phyloP scores from a whole-genome alignment of 2,329 filamentous ascomycete genomes.

The Endoconidiophora polonica region DNA sequence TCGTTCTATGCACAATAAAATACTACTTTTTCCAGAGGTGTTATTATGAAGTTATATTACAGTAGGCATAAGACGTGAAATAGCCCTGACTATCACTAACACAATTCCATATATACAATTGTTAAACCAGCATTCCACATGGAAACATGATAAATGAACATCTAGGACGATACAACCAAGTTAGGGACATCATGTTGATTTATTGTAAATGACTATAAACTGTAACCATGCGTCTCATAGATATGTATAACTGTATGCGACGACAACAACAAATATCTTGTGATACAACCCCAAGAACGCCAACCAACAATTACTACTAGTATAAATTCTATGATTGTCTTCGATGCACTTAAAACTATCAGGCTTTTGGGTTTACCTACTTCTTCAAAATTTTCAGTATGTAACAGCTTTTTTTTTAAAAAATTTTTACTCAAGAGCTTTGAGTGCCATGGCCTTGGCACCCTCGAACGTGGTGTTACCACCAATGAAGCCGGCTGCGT shows the following conservation, averaged over 20 bases:
- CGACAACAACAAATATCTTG: neutral
- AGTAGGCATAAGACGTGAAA: too few relatives aligned
- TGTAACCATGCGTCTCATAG: too few relatives aligned
- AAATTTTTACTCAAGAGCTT: slow-evolving; percentile 36
- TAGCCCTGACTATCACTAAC: too few relatives aligned
- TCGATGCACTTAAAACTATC: neutral
- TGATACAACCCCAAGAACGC: slow-evolving; percentile 2
- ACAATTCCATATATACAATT: too few relatives aligned
- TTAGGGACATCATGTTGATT: too few relatives aligned
- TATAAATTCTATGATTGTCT: neutral
- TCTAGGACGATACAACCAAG: too few relatives aligned
- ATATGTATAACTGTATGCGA: neutral
- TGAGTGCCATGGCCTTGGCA: slow-evolving; percentile 67
- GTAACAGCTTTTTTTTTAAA: neutral
- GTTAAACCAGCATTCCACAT: too few relatives aligned
- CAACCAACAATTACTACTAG: slow-evolving; percentile 1
- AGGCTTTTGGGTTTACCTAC: neutral
- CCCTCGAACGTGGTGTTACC: slow-evolving; percentile 87
- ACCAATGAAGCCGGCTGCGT: slow-evolving; percentile 89
- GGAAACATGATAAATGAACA: too few relatives aligned
- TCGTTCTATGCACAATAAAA: too few relatives aligned
- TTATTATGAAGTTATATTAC: too few relatives aligned
- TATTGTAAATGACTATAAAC: too few relatives aligned
- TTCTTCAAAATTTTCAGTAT: neutral
- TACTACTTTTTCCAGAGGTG: too few relatives aligned